Base-by-base conservation (phyloP, 1,139 yeast species). In the Diutina siamensis region DNA sequence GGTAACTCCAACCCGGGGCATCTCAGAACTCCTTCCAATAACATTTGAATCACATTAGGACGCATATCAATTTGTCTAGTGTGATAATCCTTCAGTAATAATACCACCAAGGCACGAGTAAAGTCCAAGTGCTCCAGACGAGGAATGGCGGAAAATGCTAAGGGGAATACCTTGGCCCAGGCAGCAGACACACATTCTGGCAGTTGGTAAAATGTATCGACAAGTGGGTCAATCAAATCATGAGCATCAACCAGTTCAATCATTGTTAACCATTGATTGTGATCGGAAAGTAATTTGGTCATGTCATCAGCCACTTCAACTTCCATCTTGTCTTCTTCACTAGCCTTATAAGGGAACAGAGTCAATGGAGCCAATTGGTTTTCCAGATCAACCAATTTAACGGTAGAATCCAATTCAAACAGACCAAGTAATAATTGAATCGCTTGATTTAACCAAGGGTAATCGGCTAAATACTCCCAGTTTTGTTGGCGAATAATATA, bases 381-480 rank as follows among this genome's bases (percentile, higher is more conserved):
- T 44, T 80, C 83, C 10, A 64, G 68, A 1, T 64, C 63, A 4
- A 65, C 61, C 40, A 85, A 61, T 31, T 59, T 62, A 28, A 84
- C 54, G 7, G 57, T 62, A 47, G 72, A 67, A 1, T 74, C 74
- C 41, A 62, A 62, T 48, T 80, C 82, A 53, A 87, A 77, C 0
- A 95, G 74, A 0, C 94, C 95, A 57, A 83, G 85, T 12, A 94
- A 65, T 40, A 94, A 64, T 58, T 92, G 97, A 35, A 87, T 67
- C 0, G 95, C 98, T 61, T 92, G 98, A 58, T 88, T 87, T 50
- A 89, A 66, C 98, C 98, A 94, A 45, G 89, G 88, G 56, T 84
- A 84, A 53, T 89, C 97, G 0, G 95, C 92, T 45, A 94, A 69
- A 55, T 76, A 83, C 59, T 94, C 98, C 99, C 99, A 94, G 57